Evolutionary conservation across 169 alveolate species (phyloP).

Genomic region (Eimeria maxima): DNA sequence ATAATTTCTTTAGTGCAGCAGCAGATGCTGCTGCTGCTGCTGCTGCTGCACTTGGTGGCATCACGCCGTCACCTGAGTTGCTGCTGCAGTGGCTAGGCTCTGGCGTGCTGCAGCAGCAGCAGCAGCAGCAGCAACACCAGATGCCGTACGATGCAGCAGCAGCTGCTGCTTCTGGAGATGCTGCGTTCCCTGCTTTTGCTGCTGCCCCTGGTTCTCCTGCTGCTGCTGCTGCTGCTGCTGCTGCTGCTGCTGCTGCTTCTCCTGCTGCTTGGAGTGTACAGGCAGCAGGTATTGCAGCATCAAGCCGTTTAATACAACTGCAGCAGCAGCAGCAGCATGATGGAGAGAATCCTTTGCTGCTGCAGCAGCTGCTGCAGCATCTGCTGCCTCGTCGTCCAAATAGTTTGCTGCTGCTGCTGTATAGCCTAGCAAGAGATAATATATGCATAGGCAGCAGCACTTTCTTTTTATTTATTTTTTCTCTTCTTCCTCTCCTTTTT

Average conservation of each 20-base stretch:
- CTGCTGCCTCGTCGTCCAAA: conserved; percentile 46
- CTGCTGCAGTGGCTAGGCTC: conserved; percentile 69
- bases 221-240: neutral
- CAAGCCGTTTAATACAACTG: neutral
- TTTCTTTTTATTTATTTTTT: neutral
- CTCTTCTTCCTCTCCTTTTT: neutral
- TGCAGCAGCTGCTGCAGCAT: conserved; percentile 2
- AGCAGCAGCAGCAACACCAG: conserved; percentile 37
- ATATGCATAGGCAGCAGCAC: conserved; percentile 14
- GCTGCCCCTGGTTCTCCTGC: neutral
- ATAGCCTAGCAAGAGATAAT: neutral
- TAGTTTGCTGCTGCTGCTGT: conserved; percentile 53
- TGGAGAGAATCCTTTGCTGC: too few relatives aligned
- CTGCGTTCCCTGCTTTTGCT: neutral
- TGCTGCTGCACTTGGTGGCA: neutral
- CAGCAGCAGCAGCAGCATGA: conserved; percentile 27
- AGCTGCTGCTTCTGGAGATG: conserved; percentile 9
- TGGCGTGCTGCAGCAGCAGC: conserved; percentile 68
- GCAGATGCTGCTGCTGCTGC: neutral
- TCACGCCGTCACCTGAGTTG: neutral
- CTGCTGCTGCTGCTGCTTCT: neutral
- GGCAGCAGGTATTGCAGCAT: neutral
- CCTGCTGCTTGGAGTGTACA: neutral
- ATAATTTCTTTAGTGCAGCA: neutral
- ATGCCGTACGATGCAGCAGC: neutral